These are phyloP conservation scores for Emmonsiellopsis sp. DNA, from an alignment of 2,329 filamentous ascomycete species.

Conservation along the genomic window DNA sequence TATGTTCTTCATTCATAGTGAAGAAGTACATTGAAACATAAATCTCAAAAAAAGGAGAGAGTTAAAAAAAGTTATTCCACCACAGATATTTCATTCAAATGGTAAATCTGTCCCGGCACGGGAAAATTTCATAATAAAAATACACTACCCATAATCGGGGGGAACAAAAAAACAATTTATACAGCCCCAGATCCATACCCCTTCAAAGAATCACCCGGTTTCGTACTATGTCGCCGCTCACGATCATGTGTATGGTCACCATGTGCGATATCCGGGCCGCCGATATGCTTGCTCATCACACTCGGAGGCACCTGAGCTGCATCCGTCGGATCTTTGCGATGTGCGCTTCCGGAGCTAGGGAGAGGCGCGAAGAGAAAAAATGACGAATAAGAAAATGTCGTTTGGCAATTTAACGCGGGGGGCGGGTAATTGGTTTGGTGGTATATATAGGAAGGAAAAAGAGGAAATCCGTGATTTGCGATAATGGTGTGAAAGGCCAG, in stretches of 20 bases:
- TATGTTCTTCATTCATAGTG: no score
- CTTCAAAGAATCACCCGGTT: conserved; percentile 1
- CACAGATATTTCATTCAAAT: no score
- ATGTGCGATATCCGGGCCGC: conserved; percentile 39
- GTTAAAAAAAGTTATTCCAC: no score
- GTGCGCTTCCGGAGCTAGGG: not conserved
- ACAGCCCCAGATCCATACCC: not conserved
- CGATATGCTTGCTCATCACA: conserved; percentile 40
- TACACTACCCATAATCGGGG: no score
- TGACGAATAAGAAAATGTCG: not conserved
- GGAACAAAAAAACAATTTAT: not conserved
- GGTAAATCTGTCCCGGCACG: no score
- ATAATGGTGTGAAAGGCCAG: not conserved
- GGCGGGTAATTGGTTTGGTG: no score
- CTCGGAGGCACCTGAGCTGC: conserved; percentile 52
- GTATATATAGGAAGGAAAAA: no score
- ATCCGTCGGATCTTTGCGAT: conserved; percentile 43
- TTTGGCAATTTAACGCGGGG: not conserved
- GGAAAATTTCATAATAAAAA: no score
- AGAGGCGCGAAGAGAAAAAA: not conserved
- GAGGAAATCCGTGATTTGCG: no score
- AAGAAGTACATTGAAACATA: not conserved
- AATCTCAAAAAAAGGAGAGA: not conserved
- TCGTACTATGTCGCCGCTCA: conserved; percentile 38
- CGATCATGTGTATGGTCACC: conserved; percentile 37